These are phyloP conservation scores for Ophiostoma australiae DNA, from an alignment of 2,329 filamentous ascomycete genomes.

Conservation along the genomic window DNA sequence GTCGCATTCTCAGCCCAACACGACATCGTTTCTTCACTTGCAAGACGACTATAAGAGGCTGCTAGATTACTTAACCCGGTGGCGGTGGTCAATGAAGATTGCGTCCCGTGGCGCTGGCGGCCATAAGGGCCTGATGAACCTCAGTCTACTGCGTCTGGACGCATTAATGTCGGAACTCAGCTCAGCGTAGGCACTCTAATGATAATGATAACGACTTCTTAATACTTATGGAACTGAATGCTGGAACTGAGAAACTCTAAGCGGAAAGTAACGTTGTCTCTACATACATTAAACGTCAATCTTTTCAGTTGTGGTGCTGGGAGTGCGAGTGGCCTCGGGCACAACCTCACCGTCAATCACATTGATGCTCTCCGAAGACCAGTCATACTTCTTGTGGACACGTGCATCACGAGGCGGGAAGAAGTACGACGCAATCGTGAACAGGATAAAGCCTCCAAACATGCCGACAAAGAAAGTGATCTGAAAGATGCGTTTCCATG, in stretches of 20 bases:
- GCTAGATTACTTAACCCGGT: background rate
- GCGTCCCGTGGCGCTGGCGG: background rate
- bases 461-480: background rate
- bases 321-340: background rate
- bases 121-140: background rate
- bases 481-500: background rate
- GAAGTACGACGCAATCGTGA: background rate
- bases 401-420: background rate
- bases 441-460: background rate
- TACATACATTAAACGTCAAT: background rate
- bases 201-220: background rate
- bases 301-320: background rate
- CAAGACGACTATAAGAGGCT: background rate
- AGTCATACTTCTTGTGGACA: background rate
- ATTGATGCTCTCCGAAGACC: background rate
- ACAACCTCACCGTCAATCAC: background rate
- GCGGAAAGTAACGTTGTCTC: background rate
- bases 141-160: background rate
- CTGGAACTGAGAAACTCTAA: background rate
- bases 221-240: background rate
- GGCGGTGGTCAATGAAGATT: constrained; percentile 8
- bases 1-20: background rate
- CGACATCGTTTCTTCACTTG: background rate
- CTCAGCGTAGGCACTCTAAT: background rate
- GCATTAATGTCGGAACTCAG: background rate